Conservation (phyloP, 306 rosid species). For the Quercus rubra region DNA sequence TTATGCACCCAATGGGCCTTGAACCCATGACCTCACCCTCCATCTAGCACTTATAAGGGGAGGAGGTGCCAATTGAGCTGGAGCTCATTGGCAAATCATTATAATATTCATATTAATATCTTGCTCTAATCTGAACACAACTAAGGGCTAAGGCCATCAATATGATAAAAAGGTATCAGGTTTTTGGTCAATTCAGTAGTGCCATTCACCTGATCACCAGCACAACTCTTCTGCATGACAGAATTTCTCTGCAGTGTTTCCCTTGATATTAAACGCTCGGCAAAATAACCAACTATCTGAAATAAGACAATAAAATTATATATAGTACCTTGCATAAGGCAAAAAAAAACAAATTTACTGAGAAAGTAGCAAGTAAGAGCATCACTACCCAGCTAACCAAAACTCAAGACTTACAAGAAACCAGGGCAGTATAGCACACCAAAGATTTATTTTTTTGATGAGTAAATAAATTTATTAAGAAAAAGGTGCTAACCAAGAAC, state of each 20-base stretch:
- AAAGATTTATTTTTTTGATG: too few relatives aligned
- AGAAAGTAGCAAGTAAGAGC: not conserved
- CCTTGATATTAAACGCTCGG: constrained; percentile 66
- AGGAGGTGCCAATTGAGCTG: too few relatives aligned
- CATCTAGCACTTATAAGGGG: too few relatives aligned
- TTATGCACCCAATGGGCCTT: too few relatives aligned
- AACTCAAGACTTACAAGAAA: constrained; percentile 7
- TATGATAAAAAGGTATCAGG: not conserved
- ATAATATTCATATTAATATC: not conserved
- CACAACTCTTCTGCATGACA: constrained; percentile 62
- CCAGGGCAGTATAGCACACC: not conserved
- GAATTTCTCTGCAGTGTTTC: constrained; percentile 67
- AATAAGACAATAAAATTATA: constrained; percentile 23
- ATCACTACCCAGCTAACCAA: not conserved
- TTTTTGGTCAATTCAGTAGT: constrained; percentile 6
- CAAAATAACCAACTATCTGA: constrained; percentile 72
- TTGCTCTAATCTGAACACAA: constrained; percentile 10
- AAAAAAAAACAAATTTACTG: constrained; percentile 13
- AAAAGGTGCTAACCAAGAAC: too few relatives aligned
- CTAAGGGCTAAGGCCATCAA: constrained; percentile 12
- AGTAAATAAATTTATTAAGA: too few relatives aligned
- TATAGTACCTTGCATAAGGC: constrained; percentile 17
- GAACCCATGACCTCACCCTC: too few relatives aligned
- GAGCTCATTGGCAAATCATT: not conserved
- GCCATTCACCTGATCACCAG: constrained; percentile 58